Evolutionary conservation across 768 basidiomycete genomes (phyloP), one percentile per base, ranked within the genome.

Genomic region (Suillus paluster): DNA sequence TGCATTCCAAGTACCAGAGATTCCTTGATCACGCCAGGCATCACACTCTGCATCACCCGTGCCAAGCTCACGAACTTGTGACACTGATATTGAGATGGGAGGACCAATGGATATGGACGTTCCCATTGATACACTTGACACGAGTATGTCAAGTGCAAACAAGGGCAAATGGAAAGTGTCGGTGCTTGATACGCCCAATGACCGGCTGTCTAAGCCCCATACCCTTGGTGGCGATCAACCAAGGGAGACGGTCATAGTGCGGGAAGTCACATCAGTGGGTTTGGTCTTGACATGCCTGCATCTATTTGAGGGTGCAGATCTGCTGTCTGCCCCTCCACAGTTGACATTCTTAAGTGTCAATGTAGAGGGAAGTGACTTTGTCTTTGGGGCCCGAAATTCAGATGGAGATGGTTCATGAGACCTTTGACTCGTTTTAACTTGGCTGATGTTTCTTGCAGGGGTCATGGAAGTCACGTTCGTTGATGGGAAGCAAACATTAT

Each of bases 331-430:
- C 1, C 89, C 87, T 6, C 75, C 86, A 3, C 68, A 92, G 52
- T 73, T 92, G 70, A 89, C 87, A 0, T 83, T 82, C 59, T 62
- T 93, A 41, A 83, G 78, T 52, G 79, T 80, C 3, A 82, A 81
- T 23, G 80, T 90, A 19, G 88, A 92, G 11, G 88, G 86, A 5
- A 82, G 79, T 33, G 87, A 87, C 5, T 86, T 91, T 59, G 68
- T 87, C 9, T 75, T 97, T 42, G 95, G 98, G 73, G 92, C 79
- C 3, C 79, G 85, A 55, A 98, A 99, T 79, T 81, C 87, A 7
- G 90, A 89, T 62, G 82, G 83, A 45, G 83, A 79, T 55, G 83
- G 88, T 86, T 67, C 56, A 81, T 80, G 2, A 25, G 23, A 21
- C 27, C 65, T 33, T 44, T 49, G 27, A 19, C 17, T 42, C 34